These are phyloP conservation scores for Phellopilus nigrolimitatus DNA, from an alignment of 1,284 basidiomycete genomes.

Conservation along the genomic window DNA sequence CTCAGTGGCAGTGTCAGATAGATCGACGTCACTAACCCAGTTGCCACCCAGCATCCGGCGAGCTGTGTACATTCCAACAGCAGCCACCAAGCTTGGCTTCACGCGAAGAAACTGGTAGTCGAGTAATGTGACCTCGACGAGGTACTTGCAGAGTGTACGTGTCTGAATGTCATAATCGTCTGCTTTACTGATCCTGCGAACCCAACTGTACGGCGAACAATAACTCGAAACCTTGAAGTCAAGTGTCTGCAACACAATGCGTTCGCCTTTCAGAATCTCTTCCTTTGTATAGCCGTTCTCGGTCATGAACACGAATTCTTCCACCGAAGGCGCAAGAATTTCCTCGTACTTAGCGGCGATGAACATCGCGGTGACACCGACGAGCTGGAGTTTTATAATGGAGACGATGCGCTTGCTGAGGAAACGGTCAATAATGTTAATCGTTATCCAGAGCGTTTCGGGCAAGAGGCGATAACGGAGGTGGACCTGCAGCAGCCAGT, in stretches of 20 bases:
- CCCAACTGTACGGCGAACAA: constrained; percentile 99
- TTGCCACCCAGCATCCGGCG: constrained; percentile 87
- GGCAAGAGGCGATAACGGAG: constrained; percentile 96
- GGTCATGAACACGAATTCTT: constrained; percentile 97
- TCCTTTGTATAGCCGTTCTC: constrained; percentile 91
- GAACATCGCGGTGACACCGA: constrained; percentile 96
- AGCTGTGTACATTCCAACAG: constrained; percentile 96
- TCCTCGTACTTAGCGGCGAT: constrained; percentile 99
- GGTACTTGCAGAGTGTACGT: constrained; percentile 93
- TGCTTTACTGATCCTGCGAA: constrained; percentile 96
- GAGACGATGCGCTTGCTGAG: constrained; percentile 90
- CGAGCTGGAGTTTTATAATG: constrained; percentile 93
- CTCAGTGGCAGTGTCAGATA: constrained; percentile 14
- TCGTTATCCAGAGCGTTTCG: constrained; percentile 96
- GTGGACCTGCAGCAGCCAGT: constrained; percentile 98
- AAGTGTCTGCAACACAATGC: constrained; percentile 90
- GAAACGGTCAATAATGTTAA: constrained; percentile 98
- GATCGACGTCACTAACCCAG: constrained; percentile 67
- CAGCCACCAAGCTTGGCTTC: constrained; percentile 94
- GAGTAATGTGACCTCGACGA: constrained; percentile 94
- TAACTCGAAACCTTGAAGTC: constrained; percentile 96
- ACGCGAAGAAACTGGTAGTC: constrained; percentile 92
- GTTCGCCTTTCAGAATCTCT: constrained; percentile 96
- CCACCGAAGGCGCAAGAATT: constrained; percentile 89
- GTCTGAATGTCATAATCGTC: constrained; percentile 99